Conservation (phyloP, 768 basidiomycete genomes). For the Hirschioporus abietinus region DNA sequence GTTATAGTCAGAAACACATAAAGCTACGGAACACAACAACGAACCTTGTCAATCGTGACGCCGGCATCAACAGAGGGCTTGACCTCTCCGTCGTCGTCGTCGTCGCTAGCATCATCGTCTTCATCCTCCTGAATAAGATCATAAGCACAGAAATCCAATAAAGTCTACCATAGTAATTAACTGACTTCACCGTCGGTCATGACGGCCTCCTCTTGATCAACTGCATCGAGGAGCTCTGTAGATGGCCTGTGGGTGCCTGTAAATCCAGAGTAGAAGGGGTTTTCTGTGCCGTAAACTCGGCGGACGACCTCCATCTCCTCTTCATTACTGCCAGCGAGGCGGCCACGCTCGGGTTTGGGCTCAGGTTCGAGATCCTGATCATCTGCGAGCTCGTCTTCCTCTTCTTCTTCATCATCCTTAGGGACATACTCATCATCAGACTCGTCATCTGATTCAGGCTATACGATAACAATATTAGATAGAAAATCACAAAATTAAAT, state of each 20-base stretch:
- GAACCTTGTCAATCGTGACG: not conserved
- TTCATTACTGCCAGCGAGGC: not conserved
- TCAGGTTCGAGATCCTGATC: not conserved
- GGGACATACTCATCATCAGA: not conserved
- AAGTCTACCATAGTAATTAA: not conserved
- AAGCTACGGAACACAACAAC: not conserved
- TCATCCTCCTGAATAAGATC: not conserved
- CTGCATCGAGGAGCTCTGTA: not conserved
- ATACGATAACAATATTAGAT: not conserved
- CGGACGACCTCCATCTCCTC: not conserved
- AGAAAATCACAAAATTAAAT: not conserved
- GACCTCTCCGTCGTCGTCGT: not conserved
- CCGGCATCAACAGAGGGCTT: not conserved
- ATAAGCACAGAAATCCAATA: not conserved
- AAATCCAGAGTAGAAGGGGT: not conserved
- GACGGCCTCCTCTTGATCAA: not conserved
- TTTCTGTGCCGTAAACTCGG: not conserved
- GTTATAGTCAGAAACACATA: not conserved
- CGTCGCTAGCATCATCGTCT: not conserved
- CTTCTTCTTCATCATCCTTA: not conserved
- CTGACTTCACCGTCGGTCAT: not conserved
- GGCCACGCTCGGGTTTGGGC: not conserved
- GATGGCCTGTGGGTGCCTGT: not conserved
- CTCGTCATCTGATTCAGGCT: constrained; percentile 1
- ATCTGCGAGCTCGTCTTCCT: not conserved